Evolutionary conservation across 805 yeast genomes (phyloP).

Genomic region (Cyberlindnera subsufficiens): DNA sequence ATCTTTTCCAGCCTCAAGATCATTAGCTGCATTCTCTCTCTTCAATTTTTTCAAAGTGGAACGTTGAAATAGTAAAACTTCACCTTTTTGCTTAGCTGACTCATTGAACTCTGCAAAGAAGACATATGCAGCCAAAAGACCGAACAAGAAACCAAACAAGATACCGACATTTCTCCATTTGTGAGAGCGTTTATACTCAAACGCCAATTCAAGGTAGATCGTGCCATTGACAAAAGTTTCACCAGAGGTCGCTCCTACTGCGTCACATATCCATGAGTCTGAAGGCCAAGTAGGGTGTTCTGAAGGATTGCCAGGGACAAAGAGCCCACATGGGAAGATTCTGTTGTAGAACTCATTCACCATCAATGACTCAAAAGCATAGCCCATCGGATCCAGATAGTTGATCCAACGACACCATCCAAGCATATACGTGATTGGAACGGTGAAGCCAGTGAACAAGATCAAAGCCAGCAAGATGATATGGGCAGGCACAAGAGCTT

Average conservation of each 20-base stretch:
- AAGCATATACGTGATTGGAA: slow-evolving; percentile 50
- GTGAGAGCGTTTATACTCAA: slow-evolving; percentile 38
- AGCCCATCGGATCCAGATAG: slow-evolving; percentile 53
- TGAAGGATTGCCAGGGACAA: slow-evolving; percentile 37
- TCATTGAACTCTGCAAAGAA: slow-evolving; percentile 49
- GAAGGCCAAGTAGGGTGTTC: slow-evolving; percentile 19
- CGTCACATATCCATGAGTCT: slow-evolving; percentile 42
- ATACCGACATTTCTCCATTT: slow-evolving; percentile 67
- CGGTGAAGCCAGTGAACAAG: slow-evolving; percentile 51
- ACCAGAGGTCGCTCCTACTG: slow-evolving; percentile 56
- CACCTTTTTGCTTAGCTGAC: slow-evolving; percentile 69
- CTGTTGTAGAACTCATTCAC: slow-evolving; percentile 49
- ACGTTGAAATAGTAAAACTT: slow-evolving; percentile 53
- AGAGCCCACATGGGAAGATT: slow-evolving; percentile 39
- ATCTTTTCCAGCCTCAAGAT: slow-evolving; percentile 23
- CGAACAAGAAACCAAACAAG: slow-evolving; percentile 44
- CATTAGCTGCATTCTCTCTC: slow-evolving; percentile 30
- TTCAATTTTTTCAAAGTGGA: slow-evolving; percentile 41
- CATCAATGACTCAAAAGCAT: slow-evolving; percentile 53
- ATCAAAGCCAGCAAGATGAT: slow-evolving; percentile 41
- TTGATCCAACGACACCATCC: slow-evolving; percentile 67
- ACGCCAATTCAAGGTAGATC: slow-evolving; percentile 38
- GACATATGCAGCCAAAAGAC: slow-evolving; percentile 51
- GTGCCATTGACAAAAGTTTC: slow-evolving; percentile 40
- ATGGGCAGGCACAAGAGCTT: slow-evolving; percentile 56